Conservation (phyloP, 1,284 basidiomycete genomes). For the Hypsizygus ulmarius region DNA sequence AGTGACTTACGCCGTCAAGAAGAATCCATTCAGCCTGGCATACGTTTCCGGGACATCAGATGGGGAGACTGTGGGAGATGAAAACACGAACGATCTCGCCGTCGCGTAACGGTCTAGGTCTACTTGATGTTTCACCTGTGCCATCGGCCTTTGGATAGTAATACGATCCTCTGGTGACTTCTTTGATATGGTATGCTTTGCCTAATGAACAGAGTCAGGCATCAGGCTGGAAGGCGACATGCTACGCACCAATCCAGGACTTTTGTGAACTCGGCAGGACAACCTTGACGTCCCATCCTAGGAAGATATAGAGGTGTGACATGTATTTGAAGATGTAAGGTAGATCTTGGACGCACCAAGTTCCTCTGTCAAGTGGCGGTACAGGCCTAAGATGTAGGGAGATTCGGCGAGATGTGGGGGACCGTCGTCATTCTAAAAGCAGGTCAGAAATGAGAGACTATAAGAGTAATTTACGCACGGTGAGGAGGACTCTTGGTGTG, state of each 20-base stretch:
- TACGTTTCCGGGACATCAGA: conserved; percentile 4
- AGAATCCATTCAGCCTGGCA: conserved; percentile 81
- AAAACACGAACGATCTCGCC: conserved; percentile 54
- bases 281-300: conserved; percentile 86
- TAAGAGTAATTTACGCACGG: conserved; percentile 39
- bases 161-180: conserved; percentile 72
- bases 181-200: conserved; percentile 83
- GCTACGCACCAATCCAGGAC: conserved; percentile 77
- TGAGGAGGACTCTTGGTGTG: conserved; percentile 52
- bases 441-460: conserved; percentile 6
- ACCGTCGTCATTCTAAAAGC: conserved; percentile 80
- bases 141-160: conserved; percentile 84
- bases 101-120: conserved; percentile 65
- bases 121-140: conserved; percentile 61
- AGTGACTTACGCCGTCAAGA: conserved; percentile 68
- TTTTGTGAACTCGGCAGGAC: conserved; percentile 87
- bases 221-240: conserved; percentile 4
- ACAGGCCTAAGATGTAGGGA: conserved; percentile 83
- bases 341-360: conserved; percentile 47
- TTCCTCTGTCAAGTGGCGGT: conserved; percentile 58
- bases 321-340: background rate
- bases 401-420: conserved; percentile 71
- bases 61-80: background rate
- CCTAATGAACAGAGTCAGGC: conserved; percentile 39
- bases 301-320: background rate